phyloP scores from a whole-genome alignment of 1,139 yeast species.

The Yamadazyma diddensiae region DNA sequence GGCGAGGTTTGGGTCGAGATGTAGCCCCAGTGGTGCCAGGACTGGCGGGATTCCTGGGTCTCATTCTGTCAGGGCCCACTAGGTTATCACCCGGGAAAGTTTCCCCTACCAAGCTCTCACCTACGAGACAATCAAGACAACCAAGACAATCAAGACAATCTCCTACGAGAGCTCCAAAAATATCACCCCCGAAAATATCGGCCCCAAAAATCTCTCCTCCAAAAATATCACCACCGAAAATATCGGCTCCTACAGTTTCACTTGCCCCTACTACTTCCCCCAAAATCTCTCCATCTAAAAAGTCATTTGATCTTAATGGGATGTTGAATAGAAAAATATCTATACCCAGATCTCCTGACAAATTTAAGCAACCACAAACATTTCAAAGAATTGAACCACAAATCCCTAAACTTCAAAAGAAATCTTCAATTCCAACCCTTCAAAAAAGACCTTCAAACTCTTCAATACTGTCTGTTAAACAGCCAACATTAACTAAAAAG shows the following conservation, averaged over 20 bases:
- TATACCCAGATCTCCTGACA: constrained; percentile 11
- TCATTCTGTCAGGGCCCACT: no score
- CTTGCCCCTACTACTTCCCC: constrained; percentile 7
- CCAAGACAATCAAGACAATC: constrained; percentile 4
- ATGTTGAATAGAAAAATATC: constrained; percentile 22
- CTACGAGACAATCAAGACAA: constrained; percentile 3
- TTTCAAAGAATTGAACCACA: constrained; percentile 8
- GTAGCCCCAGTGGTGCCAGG: background rate
- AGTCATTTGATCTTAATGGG: constrained; percentile 37
- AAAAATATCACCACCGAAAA: constrained; percentile 1
- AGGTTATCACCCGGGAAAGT: constrained; percentile 1
- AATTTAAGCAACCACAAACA: constrained; percentile 16
- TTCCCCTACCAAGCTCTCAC: constrained; percentile 5
- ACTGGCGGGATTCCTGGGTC: no score
- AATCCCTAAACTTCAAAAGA: constrained; percentile 15
- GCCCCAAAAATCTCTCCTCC: constrained; percentile 6
- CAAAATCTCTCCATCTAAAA: constrained; percentile 11
- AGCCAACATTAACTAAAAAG: constrained; percentile 10
- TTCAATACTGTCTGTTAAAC: no score
- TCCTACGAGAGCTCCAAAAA: constrained; percentile 4
- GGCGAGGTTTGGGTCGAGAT: no score
- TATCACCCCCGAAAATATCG: background rate
- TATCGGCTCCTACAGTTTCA: constrained; percentile 1
- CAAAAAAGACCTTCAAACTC: constrained; percentile 16
- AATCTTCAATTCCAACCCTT: constrained; percentile 14